phyloP scores from a whole-genome alignment of 306 rosid species.

The Geum urbanum region DNA sequence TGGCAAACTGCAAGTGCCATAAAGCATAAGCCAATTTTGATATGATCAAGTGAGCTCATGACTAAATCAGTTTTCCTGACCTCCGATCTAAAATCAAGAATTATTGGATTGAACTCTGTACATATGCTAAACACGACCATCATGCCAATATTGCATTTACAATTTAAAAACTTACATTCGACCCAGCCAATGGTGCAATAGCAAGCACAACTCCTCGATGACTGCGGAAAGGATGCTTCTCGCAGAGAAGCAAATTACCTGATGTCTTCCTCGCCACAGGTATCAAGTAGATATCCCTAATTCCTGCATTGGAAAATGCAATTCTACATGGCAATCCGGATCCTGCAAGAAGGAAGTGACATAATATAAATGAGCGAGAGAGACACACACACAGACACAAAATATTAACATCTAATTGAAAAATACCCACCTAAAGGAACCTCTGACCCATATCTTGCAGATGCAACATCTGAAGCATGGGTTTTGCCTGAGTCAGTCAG shows the following conservation, averaged over 20 bases:
- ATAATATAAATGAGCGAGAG: constrained; percentile 3
- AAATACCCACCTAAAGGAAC: constrained; percentile 64
- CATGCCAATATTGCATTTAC: constrained; percentile 9
- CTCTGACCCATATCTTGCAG: constrained; percentile 80
- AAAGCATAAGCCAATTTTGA: not conserved
- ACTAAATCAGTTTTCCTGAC: not conserved
- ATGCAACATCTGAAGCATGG: constrained; percentile 45
- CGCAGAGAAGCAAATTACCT: constrained; percentile 68
- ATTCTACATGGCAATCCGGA: constrained; percentile 69
- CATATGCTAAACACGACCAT: not conserved
- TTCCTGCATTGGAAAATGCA: constrained; percentile 74
- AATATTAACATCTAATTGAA: constrained; percentile 8
- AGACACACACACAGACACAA: constrained; percentile 1
- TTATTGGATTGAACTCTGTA: not conserved
- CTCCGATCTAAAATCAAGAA: not conserved
- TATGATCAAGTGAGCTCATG: not conserved
- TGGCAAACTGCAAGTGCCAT: constrained; percentile 1
- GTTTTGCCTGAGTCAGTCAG: constrained; percentile 38
- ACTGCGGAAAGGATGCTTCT: constrained; percentile 84
- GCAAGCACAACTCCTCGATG: constrained; percentile 79
- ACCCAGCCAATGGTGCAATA: constrained; percentile 77
- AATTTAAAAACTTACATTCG: constrained; percentile 50
- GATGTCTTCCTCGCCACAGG: constrained; percentile 44
- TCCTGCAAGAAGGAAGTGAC: constrained; percentile 37
- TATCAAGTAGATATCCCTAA: constrained; percentile 63